These are phyloP conservation scores for Pholiota conissans DNA, from an alignment of 768 basidiomycete species.

Conservation along the genomic window DNA sequence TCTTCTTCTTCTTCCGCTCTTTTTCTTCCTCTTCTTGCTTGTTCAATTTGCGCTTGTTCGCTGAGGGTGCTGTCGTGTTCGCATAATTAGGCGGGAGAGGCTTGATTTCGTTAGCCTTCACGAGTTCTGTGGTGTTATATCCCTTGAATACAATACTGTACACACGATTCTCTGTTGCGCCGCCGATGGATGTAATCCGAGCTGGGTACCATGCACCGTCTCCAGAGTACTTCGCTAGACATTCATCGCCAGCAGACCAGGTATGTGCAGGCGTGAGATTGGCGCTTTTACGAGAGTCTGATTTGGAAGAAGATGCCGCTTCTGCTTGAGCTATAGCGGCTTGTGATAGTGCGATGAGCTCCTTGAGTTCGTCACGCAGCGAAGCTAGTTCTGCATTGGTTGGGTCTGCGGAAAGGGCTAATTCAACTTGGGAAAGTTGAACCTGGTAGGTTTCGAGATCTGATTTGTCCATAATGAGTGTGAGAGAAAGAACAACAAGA, in stretches of 20 bases:
- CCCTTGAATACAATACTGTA: conserved; percentile 91
- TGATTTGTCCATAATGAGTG: conserved; percentile 51
- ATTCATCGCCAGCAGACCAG: conserved; percentile 86
- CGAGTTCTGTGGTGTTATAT: conserved; percentile 88
- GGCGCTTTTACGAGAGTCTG: conserved; percentile 57
- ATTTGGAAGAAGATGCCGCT: conserved; percentile 59
- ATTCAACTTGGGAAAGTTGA: conserved; percentile 86
- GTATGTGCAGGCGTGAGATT: conserved; percentile 48
- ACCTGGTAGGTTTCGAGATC: conserved; percentile 91
- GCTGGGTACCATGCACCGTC: conserved; percentile 90
- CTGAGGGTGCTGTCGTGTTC: conserved; percentile 37
- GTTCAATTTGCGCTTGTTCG: conserved; percentile 75
- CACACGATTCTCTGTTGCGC: conserved; percentile 76
- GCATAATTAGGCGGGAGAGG: conserved; percentile 60
- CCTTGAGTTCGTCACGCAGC: conserved; percentile 74
- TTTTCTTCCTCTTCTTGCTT: conserved; percentile 85
- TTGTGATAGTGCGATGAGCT: conserved; percentile 83
- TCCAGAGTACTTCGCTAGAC: conserved; percentile 80
- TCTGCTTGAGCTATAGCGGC: conserved; percentile 68
- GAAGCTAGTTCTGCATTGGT: conserved; percentile 70
- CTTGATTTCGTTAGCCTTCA: conserved; percentile 73
- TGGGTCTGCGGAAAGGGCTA: conserved; percentile 75
- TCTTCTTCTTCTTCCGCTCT: conserved; percentile 91
- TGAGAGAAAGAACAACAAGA: not conserved
- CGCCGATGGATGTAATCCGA: conserved; percentile 81